Base-by-base conservation (phyloP, 179 eudicot genomes). In the Carnegiea gigantea region DNA sequence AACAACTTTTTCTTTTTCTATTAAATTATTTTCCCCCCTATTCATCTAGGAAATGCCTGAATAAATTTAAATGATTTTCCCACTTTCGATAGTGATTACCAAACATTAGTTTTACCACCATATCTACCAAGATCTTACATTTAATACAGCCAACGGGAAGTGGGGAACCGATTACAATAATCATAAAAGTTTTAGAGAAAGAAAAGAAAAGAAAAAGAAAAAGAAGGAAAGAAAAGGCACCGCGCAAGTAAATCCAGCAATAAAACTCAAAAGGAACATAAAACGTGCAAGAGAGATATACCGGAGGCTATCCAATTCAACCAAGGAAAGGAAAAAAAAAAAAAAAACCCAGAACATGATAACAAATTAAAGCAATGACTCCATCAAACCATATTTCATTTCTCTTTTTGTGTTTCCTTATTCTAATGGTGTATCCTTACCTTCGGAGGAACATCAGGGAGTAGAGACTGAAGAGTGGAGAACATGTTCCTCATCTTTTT, bases 401-500 rank as follows among this genome's bases (percentile, higher is more conserved):
- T 15, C 36, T 70, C 28, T 67, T 33, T 17, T 15, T 0, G 15
- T 17, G 0, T 33, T 36, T 70, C 9, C 44, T 38, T 44, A 44
- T 73, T 73, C 20, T 2, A 9, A 21, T 73, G 30, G 54, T 77
- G n/a, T 33, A 38, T 68, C 14, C 30, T 54, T 92, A 91, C 96
- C 92, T 90, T 92, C 6, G 89, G 73, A 86, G 93, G 90, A 81
- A 93, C 91, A 36, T 90, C 90, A 79, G 97, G 95, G 46, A 95
- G 88, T 89, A 92, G 82, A 82, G 90, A 78, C 73, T 91, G 97
- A 46, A 95, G 93, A 62, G 73, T 86, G 10, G 90, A 77, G 53
- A 95, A 95, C 96, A 89, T 91, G 86, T 81, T 85, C 74, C 91
- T 90, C 97, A 95, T 95, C 89, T 89, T 95, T 85, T 95, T 95